Percentiles rank a stretch among this genome's conserved stretches.
These are phyloP conservation scores for Aspergillus transmontanensis DNA, from an alignment of 2,329 filamentous ascomycete genomes.

Conservation along the genomic window DNA sequence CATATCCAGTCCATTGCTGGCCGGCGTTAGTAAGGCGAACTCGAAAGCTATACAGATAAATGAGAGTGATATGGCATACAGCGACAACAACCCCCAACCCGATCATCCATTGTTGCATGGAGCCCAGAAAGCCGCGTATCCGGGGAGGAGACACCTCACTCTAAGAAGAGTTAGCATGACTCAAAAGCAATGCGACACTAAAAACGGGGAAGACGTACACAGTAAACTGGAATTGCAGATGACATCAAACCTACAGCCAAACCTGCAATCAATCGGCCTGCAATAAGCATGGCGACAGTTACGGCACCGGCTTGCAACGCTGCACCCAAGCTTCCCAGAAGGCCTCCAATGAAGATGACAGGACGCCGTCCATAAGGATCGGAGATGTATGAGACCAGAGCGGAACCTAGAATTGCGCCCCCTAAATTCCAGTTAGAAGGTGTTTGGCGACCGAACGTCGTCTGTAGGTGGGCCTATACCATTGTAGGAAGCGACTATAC, in stretches of 20 bases:
- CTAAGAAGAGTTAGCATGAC: constrained; percentile 10
- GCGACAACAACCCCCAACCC: constrained; percentile 48
- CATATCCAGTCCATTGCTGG: constrained; percentile 55
- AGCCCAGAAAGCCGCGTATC: constrained; percentile 43
- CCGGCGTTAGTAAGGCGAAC: constrained; percentile 18
- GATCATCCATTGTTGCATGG: constrained; percentile 51
- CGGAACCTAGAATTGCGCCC: constrained; percentile 42
- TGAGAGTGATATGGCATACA: constrained; percentile 23
- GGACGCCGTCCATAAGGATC: constrained; percentile 35
- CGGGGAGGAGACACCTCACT: constrained; percentile 45
- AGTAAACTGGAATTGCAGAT: constrained; percentile 52
- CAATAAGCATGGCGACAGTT: constrained; percentile 46
- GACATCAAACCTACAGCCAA: constrained; percentile 53
- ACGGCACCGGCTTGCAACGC: constrained; percentile 38
- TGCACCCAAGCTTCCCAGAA: constrained; percentile 38
- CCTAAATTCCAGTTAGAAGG: constrained; percentile 27
- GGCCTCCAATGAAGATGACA: constrained; percentile 39
- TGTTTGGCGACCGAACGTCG: background rate
- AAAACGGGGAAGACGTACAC: constrained; percentile 28
- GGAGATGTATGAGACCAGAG: constrained; percentile 35
- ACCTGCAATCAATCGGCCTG: constrained; percentile 55
- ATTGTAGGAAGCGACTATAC: constrained; percentile 45
- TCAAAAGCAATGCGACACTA: background rate
- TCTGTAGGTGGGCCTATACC: constrained; percentile 20
- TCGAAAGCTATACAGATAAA: background rate